Base-by-base conservation (phyloP, 306 rosid genomes). In the Cyamopsis tetragonoloba region DNA sequence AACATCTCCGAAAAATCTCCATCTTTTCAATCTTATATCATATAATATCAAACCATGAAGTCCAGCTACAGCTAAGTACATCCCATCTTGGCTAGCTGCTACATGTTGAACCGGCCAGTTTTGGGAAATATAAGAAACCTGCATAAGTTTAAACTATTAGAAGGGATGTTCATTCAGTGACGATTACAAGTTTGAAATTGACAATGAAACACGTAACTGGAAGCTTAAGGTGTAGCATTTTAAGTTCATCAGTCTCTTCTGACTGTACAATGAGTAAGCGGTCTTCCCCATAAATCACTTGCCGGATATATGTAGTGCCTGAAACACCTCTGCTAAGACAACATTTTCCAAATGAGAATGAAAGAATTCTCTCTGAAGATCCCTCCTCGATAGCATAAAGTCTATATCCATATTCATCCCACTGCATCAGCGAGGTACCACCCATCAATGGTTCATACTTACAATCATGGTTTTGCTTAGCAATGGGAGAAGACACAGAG, bases 291-390 rank as follows among this genome's bases (percentile, higher is more conserved):
- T 81, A 86, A 71, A 93, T 89, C 70, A 93, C 97, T 86, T 93
- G 98, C 14, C 96, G 96, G 56, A 82, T 82, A 76, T 80, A 88
- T 23, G 96, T 82, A 70, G 92, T 76, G 78, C 96, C 91, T 46
- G 98, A 89, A 81, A 93, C 91, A 71, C 98, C 98, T 89, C 97
- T 86, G 76, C 89, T 89, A 70, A 89, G 98, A 77, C 96, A 93
- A 80, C 98, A 93, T 79, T 93, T 93, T 17, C 98, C 97, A 65
- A 93, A 93, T 35, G 98, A 89, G 82, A 93, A 93, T 30, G 91
- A 85, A 77, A 93, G 73, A 73, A 93, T 68, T 81, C 97, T 86
- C 77, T 86, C 98, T 9, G 86, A 80, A 48, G 88, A 84, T 62
- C 75, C 81, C 66, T 75, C 96, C 81, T 93, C 98, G 3, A 86